phyloP scores from a whole-genome alignment of 2,329 filamentous ascomycete genomes.

The Fusarium xyrophilum region DNA sequence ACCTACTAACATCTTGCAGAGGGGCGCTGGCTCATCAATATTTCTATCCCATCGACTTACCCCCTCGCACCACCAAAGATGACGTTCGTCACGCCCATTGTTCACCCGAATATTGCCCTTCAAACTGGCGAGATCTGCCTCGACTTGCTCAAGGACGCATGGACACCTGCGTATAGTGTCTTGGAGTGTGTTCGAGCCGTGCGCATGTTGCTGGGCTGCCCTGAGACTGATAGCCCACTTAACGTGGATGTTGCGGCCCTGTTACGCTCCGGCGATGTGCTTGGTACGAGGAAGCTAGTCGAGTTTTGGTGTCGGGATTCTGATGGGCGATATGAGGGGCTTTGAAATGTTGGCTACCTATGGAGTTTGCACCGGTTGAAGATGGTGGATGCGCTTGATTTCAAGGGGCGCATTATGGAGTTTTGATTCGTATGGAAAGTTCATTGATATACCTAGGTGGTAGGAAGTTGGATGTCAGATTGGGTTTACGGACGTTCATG shows the following conservation, averaged over 20 bases:
- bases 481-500: slow-evolving; percentile 7
- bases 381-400: neutral
- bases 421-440: slow-evolving; percentile 7
- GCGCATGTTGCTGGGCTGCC: slow-evolving; percentile 68
- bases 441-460: neutral
- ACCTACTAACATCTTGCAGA: slow-evolving; percentile 45
- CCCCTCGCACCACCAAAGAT: slow-evolving; percentile 80
- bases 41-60: slow-evolving; percentile 79
- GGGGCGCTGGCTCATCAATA: slow-evolving; percentile 83
- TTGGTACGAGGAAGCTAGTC: slow-evolving; percentile 74
- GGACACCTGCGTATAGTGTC: slow-evolving; percentile 87
- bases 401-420: slow-evolving; percentile 18
- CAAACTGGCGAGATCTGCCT: slow-evolving; percentile 90
- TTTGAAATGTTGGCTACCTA: slow-evolving; percentile 25
- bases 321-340: slow-evolving; percentile 48
- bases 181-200: slow-evolving; percentile 75
- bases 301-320: slow-evolving; percentile 68
- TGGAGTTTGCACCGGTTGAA: neutral
- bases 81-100: slow-evolving; percentile 81
- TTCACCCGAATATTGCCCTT: slow-evolving; percentile 79
- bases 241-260: slow-evolving; percentile 81
- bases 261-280: slow-evolving; percentile 69
- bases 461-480: slow-evolving; percentile 3
- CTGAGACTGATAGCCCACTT: slow-evolving; percentile 76
- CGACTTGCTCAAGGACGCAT: slow-evolving; percentile 79